Percentiles rank a stretch among this genome's conserved stretches.
phyloP scores from a whole-genome alignment of 306 rosid species.

The Chamaecrista fasciculata region DNA sequence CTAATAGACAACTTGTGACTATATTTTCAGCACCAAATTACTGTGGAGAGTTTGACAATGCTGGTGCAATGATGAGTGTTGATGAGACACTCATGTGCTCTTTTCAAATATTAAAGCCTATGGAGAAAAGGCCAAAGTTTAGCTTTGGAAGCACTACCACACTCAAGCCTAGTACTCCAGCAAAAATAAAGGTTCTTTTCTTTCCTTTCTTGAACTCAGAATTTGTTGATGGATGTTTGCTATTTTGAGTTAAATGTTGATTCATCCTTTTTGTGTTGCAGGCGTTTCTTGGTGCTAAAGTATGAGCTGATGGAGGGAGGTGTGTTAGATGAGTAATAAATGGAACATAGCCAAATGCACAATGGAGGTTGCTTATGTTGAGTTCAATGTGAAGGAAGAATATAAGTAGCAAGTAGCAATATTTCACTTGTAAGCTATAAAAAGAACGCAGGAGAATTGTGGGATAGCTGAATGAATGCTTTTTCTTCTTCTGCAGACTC shows the following conservation, averaged over 20 bases:
- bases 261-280: slow-evolving; percentile 21
- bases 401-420: background rate
- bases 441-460: background rate
- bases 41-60: slow-evolving; percentile 92
- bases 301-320: slow-evolving; percentile 27
- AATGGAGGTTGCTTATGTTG: background rate
- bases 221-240: background rate
- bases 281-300: slow-evolving; percentile 47
- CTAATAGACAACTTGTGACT: slow-evolving; percentile 71
- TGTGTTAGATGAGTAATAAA: slow-evolving; percentile 14
- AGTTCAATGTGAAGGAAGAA: slow-evolving; percentile 21
- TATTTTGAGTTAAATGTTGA: no score
- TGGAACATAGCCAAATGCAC: slow-evolving; percentile 1
- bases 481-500: slow-evolving; percentile 24
- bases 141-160: slow-evolving; percentile 46
- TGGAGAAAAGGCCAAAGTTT: slow-evolving; percentile 59
- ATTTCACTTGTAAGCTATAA: background rate
- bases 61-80: slow-evolving; percentile 86
- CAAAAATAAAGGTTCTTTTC: slow-evolving; percentile 53
- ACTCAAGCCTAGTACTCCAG: slow-evolving; percentile 32
- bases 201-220: slow-evolving; percentile 22
- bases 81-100: slow-evolving; percentile 76
- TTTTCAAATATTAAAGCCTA: slow-evolving; percentile 71
- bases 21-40: slow-evolving; percentile 90
- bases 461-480: background rate